A percentile compares a stretch with the other conserved stretches of the same genome.
Evolutionary conservation across 2,329 filamentous ascomycete species (phyloP).

Genomic region (Falciphora oryzae): DNA sequence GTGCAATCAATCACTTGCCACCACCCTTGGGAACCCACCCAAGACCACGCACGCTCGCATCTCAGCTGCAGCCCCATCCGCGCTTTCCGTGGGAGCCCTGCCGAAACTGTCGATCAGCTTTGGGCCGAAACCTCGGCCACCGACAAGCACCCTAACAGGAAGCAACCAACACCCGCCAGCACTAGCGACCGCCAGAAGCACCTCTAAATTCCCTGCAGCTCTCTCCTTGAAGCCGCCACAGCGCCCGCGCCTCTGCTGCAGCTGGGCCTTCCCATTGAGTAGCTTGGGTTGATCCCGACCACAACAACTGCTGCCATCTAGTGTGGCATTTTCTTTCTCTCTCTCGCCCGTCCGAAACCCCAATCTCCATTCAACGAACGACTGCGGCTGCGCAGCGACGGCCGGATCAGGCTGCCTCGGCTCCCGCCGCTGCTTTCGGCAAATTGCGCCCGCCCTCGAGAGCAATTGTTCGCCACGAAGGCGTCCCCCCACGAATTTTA

Average conservation of each 20-base stretch:
- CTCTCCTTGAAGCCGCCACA: background rate
- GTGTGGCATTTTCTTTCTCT: background rate
- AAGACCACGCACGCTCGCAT: background rate
- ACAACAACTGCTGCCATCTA: background rate
- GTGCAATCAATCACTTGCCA: background rate
- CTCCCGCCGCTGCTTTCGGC: background rate
- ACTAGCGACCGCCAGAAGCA: background rate
- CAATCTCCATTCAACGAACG: background rate
- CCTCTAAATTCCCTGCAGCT: conserved; percentile 13
- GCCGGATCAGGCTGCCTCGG: background rate
- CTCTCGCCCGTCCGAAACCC: background rate
- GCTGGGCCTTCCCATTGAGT: background rate
- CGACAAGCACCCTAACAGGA: conserved; percentile 10
- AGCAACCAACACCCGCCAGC: background rate
- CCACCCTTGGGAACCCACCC: background rate
- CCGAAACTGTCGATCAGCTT: conserved; percentile 35
- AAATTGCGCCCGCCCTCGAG: background rate
- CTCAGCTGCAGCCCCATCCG: background rate
- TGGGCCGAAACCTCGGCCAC: conserved; percentile 27
- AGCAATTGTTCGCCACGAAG: background rate
- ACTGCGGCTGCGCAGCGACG: background rate
- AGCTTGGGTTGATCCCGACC: background rate
- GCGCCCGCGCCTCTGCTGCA: background rate
- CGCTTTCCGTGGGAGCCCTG: conserved; percentile 15
- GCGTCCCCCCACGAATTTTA: background rate